Conservation (phyloP, 805 yeast species). For the Lachancea mirantina region DNA sequence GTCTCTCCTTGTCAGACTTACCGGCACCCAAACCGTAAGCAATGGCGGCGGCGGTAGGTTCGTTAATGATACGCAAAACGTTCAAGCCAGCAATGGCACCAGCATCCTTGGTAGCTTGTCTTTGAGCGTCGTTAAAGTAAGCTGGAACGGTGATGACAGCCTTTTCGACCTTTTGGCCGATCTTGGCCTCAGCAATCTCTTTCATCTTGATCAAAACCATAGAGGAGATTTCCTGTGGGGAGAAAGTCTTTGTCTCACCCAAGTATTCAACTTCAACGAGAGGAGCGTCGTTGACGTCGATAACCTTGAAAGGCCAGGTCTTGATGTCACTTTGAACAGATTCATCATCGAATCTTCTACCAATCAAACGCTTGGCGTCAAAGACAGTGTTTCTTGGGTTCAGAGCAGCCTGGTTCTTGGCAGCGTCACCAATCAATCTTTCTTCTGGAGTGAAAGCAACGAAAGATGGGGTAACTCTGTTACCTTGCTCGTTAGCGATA, state of each 20-base stretch:
- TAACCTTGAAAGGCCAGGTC: constrained; percentile 79
- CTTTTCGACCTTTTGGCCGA: constrained; percentile 63
- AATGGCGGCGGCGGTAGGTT: constrained; percentile 95
- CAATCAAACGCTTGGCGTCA: constrained; percentile 79
- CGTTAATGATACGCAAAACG: constrained; percentile 71
- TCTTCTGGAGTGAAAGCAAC: constrained; percentile 74
- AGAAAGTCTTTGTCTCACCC: constrained; percentile 61
- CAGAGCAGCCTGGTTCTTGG: constrained; percentile 77
- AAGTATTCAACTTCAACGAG: constrained; percentile 61
- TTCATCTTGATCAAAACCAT: constrained; percentile 79
- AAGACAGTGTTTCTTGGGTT: constrained; percentile 72
- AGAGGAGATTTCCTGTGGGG: constrained; percentile 71
- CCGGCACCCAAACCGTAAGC: constrained; percentile 98
- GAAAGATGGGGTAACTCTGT: constrained; percentile 78
- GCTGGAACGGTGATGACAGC: constrained; percentile 79
- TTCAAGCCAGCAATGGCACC: constrained; percentile 75
- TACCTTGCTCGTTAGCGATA: constrained; percentile 80
- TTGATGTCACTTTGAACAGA: constrained; percentile 83
- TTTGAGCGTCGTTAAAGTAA: constrained; percentile 71
- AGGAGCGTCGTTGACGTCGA: constrained; percentile 60
- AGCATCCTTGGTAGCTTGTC: constrained; percentile 79
- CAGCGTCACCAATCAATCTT: constrained; percentile 78
- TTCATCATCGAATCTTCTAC: constrained; percentile 69
- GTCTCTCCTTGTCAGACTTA: constrained; percentile 71
- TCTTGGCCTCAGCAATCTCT: constrained; percentile 71